These are phyloP conservation scores for Dendrobium officinale DNA, from an alignment of 106 monocot genomes.

Conservation along the genomic window DNA sequence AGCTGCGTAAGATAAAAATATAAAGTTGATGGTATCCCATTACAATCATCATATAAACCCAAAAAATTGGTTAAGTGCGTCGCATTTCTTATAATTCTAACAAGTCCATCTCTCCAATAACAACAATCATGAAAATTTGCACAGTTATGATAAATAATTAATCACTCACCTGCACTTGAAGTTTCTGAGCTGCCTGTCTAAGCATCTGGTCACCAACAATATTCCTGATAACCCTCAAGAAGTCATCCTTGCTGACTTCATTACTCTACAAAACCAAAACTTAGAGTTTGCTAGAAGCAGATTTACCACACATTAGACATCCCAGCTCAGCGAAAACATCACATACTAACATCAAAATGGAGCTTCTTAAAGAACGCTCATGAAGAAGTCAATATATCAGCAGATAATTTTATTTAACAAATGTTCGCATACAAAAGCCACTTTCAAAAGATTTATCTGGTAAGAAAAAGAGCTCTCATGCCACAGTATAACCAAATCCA, in stretches of 20 bases:
- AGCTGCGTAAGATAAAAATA: slow-evolving; percentile 23
- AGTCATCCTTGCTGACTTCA: slow-evolving; percentile 87
- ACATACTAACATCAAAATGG: neutral
- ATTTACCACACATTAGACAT: neutral
- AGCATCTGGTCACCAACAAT: slow-evolving; percentile 98
- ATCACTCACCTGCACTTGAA: slow-evolving; percentile 61
- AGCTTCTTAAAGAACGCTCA: neutral
- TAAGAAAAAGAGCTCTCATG: neutral
- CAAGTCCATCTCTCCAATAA: neutral
- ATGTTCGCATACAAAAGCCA: neutral
- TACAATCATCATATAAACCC: neutral
- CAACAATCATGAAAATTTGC: neutral
- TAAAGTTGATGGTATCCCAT: neutral
- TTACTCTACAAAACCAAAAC: slow-evolving; percentile 43
- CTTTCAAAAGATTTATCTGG: neutral
- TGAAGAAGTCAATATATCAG: neutral
- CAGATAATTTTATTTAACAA: neutral
- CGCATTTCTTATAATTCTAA: neutral
- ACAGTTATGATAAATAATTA: neutral
- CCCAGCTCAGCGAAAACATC: neutral
- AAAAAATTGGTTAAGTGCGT: neutral
- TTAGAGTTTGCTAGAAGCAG: neutral
- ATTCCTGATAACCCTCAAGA: slow-evolving; percentile 82
- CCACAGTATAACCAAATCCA: neutral
- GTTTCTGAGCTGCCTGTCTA: slow-evolving; percentile 82